Conservation (phyloP, 139 green algal species). For the Zygnema circumcarinatum region DNA sequence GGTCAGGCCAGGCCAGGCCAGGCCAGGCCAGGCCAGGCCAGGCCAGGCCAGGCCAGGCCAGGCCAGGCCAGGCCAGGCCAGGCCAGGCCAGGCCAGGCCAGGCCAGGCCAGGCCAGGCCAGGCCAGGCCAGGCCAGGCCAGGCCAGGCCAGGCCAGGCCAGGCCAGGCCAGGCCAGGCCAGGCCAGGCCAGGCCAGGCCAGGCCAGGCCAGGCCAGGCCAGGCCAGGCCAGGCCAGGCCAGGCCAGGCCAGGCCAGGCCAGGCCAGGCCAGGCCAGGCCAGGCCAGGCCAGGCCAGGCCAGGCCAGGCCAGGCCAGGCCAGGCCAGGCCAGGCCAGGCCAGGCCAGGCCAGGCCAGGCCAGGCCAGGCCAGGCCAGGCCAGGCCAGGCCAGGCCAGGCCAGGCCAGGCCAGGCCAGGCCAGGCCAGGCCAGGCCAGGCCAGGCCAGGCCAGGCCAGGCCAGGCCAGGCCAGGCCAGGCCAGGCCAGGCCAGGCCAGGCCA, state of each 20-base stretch:
- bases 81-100: too few relatives aligned
- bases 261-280: conserved; percentile 33
- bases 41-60: too few relatives aligned
- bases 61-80: too few relatives aligned
- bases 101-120: conserved; percentile 35
- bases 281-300: conserved; percentile 37
- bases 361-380: conserved; percentile 31
- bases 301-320: conserved; percentile 35
- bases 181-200: conserved; percentile 26
- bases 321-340: conserved; percentile 35
- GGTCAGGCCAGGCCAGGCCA: too few relatives aligned
- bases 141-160: conserved; percentile 26
- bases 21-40: too few relatives aligned
- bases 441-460: background rate
- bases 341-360: conserved; percentile 33
- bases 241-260: conserved; percentile 33
- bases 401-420: background rate
- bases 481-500: conserved; percentile 23
- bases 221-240: conserved; percentile 36
- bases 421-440: background rate
- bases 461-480: background rate
- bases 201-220: conserved; percentile 33
- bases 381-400: conserved; percentile 19
- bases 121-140: conserved; percentile 28
- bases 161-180: conserved; percentile 29